Evolutionary conservation across 2,329 filamentous ascomycete species (phyloP).

Genomic region (Cercospora sp.): DNA sequence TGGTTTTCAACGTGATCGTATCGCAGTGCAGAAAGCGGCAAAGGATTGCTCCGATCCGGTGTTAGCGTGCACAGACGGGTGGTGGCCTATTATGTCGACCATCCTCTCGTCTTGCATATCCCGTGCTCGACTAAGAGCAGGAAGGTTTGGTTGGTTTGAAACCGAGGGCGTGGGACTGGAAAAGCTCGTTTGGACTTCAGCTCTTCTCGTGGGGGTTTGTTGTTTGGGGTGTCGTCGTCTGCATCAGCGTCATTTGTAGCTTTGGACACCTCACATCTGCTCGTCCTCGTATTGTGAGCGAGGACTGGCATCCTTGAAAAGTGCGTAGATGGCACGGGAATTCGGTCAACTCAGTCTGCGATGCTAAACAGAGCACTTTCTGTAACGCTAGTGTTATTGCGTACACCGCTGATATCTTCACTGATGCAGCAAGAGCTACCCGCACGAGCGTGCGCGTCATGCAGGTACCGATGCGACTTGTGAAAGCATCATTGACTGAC

Average conservation of each 20-base stretch:
- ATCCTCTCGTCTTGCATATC: neutral
- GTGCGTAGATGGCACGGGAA: neutral
- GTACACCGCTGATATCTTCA: neutral
- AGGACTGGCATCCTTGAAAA: neutral
- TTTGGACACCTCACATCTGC: neutral
- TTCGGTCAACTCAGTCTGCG: neutral
- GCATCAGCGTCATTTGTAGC: neutral
- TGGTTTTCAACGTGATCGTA: neutral
- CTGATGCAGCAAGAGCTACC: neutral
- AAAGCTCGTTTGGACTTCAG: constrained; percentile 1
- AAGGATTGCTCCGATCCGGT: neutral
- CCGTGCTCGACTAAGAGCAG: neutral
- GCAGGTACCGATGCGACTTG: neutral
- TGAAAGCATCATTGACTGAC: neutral
- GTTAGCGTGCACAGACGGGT: neutral
- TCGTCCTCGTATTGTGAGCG: neutral
- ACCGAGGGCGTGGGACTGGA: neutral
- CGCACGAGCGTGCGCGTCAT: neutral
- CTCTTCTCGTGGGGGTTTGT: neutral
- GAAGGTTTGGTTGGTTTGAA: constrained; percentile 1
- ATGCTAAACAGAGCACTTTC: neutral
- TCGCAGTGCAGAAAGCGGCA: neutral
- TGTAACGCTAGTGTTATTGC: neutral
- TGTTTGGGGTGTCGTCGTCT: neutral
- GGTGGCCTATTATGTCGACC: neutral